Conservation (phyloP, 2,329 filamentous ascomycete species). For the Pyrenophora teres region DNA sequence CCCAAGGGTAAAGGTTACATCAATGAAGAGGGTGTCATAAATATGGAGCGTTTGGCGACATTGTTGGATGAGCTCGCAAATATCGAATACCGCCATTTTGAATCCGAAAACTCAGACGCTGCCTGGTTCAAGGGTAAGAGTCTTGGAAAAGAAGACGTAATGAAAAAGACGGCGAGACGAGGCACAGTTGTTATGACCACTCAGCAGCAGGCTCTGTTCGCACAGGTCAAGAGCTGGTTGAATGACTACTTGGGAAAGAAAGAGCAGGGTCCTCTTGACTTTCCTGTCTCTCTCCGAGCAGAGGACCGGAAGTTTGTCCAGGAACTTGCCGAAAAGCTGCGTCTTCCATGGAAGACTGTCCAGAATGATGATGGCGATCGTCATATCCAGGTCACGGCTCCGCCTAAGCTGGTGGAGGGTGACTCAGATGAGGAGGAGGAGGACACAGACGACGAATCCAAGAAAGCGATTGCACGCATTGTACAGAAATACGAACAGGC, state of each 20-base stretch:
- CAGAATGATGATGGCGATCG: constrained; percentile 68
- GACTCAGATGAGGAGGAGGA: constrained; percentile 65
- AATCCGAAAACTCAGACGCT: constrained; percentile 84
- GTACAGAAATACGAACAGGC: constrained; percentile 92
- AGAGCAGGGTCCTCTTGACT: constrained; percentile 64
- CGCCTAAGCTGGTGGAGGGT: constrained; percentile 55
- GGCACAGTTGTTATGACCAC: constrained; percentile 76
- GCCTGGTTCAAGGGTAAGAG: constrained; percentile 92
- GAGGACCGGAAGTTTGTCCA: constrained; percentile 92
- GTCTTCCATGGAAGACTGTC: constrained; percentile 67
- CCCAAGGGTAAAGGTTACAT: constrained; percentile 91
- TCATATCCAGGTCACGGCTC: constrained; percentile 68
- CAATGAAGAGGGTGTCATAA: constrained; percentile 92
- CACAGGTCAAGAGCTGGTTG: constrained; percentile 80
- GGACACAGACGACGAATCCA: constrained; percentile 79
- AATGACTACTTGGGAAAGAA: constrained; percentile 63
- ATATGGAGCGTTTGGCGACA: constrained; percentile 75
- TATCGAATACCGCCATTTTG: constrained; percentile 91
- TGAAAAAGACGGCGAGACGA: constrained; percentile 62
- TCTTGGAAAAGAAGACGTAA: constrained; percentile 69
- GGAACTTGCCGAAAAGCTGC: constrained; percentile 74
- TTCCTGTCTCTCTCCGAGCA: constrained; percentile 74
- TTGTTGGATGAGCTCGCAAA: constrained; percentile 84
- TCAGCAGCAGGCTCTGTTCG: constrained; percentile 80
- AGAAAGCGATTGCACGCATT: constrained; percentile 80